Conservation (phyloP, 2,329 filamentous ascomycete species). For the Penicillium psychrosexuale region DNA sequence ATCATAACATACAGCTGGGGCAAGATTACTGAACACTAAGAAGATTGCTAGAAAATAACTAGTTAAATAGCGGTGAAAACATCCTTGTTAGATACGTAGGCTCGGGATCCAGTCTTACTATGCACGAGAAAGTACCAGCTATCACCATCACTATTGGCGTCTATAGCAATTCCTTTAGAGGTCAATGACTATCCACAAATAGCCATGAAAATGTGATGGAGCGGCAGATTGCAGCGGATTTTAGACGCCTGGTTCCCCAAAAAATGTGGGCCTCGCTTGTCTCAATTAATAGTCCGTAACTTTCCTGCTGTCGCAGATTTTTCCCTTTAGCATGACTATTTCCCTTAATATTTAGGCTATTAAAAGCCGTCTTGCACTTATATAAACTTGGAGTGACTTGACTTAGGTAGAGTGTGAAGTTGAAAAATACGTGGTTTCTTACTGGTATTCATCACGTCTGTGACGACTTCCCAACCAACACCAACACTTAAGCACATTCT, state of each 20-base stretch:
- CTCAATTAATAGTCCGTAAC: not conserved
- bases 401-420: no score
- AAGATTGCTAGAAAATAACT: not conserved
- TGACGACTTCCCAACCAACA: not conserved
- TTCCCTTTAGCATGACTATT: not conserved
- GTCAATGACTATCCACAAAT: no score
- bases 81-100: not conserved
- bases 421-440: not conserved
- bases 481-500: not conserved
- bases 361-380: not conserved
- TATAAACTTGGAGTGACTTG: not conserved
- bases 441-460: not conserved
- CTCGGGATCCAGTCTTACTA: not conserved
- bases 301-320: not conserved
- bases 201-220: not conserved
- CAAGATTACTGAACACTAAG: not conserved
- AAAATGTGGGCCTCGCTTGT: slow-evolving; percentile 1
- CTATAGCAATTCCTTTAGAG: not conserved
- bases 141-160: not conserved
- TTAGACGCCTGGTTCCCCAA: not conserved
- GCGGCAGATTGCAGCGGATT: not conserved
- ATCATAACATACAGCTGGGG: not conserved
- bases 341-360: not conserved
- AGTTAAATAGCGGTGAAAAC: not conserved
- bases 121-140: not conserved